Evolutionary conservation across 2,329 filamentous ascomycete genomes (phyloP), one percentile per base, ranked within the genome.

Genomic region (Ophiostoma angusticollis): DNA sequence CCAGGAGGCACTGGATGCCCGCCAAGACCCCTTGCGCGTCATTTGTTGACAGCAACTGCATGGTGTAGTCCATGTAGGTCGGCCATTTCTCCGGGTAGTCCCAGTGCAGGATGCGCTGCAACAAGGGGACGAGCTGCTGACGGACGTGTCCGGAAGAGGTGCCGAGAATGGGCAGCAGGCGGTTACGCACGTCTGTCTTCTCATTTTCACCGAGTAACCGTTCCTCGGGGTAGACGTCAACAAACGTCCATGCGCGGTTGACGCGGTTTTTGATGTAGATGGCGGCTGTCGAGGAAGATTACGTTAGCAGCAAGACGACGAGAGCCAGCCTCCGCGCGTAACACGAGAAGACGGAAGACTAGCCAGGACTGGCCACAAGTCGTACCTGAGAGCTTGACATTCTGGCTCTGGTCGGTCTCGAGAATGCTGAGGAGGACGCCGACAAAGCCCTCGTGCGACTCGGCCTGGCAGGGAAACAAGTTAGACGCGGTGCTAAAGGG

Each of bases 201-300:
- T 95, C 91, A 45, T 83, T 78, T 56, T 96, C 89, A 51, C 82
- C 72, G 62, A 94, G 91, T 51, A 79, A 67, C 51, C 75, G 77
- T 52, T 81, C 78, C 53, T 74, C 72, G 46, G 78, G 73, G 55
- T 72, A 78, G 49, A 89, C 81, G 49, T 93, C 84, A 54, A 72
- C 70, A 46, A 74, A 77, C 40, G 80, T 73, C 91, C 91, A 98
- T 53, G 84, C 86, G 57, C 87, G 82, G 59, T 83, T 89, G 59
- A 96, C 82, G 57, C 87, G 82, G 65, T 98, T 96, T 68, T 98
- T 98, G 59, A 96, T 77, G 64, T 96, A 98, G 52, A 98, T 84
- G 56, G 89, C 87, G 55, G 86, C 89, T 95, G 22, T 27, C 14
- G 36, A 19, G 18, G 9, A 16, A n/a, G 21, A 7, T 19, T 24